Conservation (phyloP, 1,139 yeast species). For the Scheffersomyces illinoinensis region DNA sequence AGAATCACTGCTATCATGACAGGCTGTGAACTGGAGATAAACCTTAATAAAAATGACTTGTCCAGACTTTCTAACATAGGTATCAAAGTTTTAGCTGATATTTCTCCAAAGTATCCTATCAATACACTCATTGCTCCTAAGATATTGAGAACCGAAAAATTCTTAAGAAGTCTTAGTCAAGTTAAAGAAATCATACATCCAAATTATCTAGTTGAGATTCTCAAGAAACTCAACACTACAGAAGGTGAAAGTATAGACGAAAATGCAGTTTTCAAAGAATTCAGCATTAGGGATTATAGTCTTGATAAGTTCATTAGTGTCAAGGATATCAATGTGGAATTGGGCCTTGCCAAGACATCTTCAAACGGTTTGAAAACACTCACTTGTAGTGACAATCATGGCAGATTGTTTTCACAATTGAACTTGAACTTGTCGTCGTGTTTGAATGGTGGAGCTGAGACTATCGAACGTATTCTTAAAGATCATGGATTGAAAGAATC, state of each 20-base stretch:
- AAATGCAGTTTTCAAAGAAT: slow-evolving; percentile 16
- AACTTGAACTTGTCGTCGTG: slow-evolving; percentile 60
- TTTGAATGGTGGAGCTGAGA: slow-evolving; percentile 67
- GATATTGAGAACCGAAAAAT: slow-evolving; percentile 81
- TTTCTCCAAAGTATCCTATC: slow-evolving; percentile 19
- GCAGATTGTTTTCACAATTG: slow-evolving; percentile 45
- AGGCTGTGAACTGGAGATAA: slow-evolving; percentile 57
- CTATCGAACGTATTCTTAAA: slow-evolving; percentile 59
- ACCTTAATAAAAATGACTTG: slow-evolving; percentile 34
- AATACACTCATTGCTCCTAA: slow-evolving; percentile 75
- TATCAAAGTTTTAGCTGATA: slow-evolving; percentile 41
- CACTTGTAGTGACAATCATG: slow-evolving; percentile 27
- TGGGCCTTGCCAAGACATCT: slow-evolving; percentile 23
- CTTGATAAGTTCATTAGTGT: slow-evolving; percentile 34
- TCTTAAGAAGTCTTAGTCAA: slow-evolving; percentile 49
- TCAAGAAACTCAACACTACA: slow-evolving; percentile 21
- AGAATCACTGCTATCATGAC: slow-evolving; percentile 54
- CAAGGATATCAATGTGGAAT: slow-evolving; percentile 32
- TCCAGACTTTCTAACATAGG: slow-evolving; percentile 32
- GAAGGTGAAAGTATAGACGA: slow-evolving; percentile 18
- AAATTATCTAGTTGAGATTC: slow-evolving; percentile 42
- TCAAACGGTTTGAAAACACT: slow-evolving; percentile 21
- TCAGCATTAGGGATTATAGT: slow-evolving; percentile 32
- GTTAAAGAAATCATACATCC: slow-evolving; percentile 49
- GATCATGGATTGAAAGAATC: slow-evolving; percentile 59